Base-by-base conservation (phyloP, 2,329 filamentous ascomycete genomes). In the Pseudogymnoascus sp. region DNA sequence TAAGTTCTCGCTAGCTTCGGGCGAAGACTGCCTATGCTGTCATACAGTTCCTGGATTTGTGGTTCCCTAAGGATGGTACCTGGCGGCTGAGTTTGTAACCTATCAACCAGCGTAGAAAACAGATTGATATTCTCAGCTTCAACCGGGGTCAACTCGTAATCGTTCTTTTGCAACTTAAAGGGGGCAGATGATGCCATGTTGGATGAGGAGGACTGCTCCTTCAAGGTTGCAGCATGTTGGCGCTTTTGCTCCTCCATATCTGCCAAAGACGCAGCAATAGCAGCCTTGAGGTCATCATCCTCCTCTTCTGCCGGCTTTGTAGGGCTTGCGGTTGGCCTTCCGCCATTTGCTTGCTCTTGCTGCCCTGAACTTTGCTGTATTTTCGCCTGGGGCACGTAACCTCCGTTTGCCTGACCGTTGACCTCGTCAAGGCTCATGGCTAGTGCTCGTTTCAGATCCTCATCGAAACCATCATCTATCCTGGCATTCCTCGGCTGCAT, bases 211-310 rank as follows among this genome's bases (percentile, higher is more conserved):
- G 89, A 84, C 67, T 95, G 91, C 72, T 91, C 86, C 74, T 95
- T 96, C 70, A 98, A 82, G 1, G 86, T 87, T 4, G 89, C 90
- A 1, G 92, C 86, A 74, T 98, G 92, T 69, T 87, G 88, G 77
- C 93, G 89, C 80, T 99, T 98, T 75, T 99, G 93, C 75, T 97
- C 90, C 76, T 99, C 95, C 92, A 98, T 97, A 73, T 99, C 95
- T 23, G 90, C 90, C 65, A 99, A 75, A 4, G 95, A 98, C 16
- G 96, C 93, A 37, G 93, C 93, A 73, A 99, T 98, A 3, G 95
- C 95, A 25, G 93, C 92, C 74, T 95, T 96, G 28, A 99, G 79
- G 71, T 98, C 93, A 0, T 91, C 89, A 72, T 99, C 95, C 63
- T 97, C 93, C 64, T 96, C 92, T 62, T 96, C 92, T 2, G 84